phyloP scores from a whole-genome alignment of 2,329 filamentous ascomycete genomes.

The Pyrenophora graminea region DNA sequence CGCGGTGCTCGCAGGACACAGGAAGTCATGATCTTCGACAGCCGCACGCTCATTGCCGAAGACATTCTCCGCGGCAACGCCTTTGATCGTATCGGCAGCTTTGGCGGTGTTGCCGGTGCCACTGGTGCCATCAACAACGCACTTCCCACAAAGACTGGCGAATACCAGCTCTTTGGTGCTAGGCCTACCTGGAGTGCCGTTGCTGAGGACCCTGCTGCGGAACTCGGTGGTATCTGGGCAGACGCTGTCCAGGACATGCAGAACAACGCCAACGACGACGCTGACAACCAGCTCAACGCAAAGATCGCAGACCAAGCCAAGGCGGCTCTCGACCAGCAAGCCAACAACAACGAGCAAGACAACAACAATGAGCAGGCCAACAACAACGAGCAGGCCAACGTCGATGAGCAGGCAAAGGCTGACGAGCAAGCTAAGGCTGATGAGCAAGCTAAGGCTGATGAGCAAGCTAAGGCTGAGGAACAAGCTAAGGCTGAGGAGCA shows the following conservation, averaged over 20 bases:
- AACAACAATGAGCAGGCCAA: too few species aligned
- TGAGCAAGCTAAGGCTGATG: not conserved
- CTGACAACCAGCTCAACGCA: conserved; percentile 31
- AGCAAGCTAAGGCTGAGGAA: not conserved
- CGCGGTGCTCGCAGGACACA: conserved; percentile 27
- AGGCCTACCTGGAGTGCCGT: conserved; percentile 34
- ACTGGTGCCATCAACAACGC: conserved; percentile 11
- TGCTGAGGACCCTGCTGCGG: conserved; percentile 35
- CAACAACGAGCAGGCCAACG: too few species aligned
- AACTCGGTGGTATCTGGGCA: conserved; percentile 34
- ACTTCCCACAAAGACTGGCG: conserved; percentile 30
- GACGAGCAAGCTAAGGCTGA: not conserved
- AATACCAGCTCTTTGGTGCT: conserved; percentile 33
- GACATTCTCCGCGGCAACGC: conserved; percentile 31
- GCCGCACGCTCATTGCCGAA: conserved; percentile 29
- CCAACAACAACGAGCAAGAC: too few species aligned
- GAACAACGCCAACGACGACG: conserved; percentile 24
- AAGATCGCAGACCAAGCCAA: conserved; percentile 26
- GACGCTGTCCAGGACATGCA: conserved; percentile 33
- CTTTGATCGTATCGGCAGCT: conserved; percentile 14
- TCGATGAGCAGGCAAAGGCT: not conserved
- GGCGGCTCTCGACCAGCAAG: conserved; percentile 16
- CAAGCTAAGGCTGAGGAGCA: conserved; percentile 11
- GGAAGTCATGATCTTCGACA: conserved; percentile 39
- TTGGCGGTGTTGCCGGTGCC: conserved; percentile 20